Conservation (phyloP, 345 rosid species). For the Syzygium oleosum region DNA sequence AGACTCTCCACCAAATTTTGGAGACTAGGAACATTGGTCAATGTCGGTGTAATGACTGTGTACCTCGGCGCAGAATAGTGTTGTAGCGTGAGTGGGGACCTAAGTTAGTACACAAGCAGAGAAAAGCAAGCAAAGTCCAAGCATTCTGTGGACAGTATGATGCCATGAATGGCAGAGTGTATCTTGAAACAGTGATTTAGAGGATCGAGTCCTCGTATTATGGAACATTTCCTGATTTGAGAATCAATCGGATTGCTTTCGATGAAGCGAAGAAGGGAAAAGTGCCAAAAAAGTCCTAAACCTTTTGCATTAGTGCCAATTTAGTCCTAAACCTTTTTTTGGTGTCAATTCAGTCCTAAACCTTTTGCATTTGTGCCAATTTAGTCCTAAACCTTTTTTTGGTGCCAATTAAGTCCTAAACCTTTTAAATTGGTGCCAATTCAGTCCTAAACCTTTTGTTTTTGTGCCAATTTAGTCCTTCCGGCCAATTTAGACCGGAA, state of each 20-base stretch:
- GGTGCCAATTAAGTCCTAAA: too few relatives aligned
- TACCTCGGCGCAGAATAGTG: background rate
- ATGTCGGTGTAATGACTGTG: conserved; percentile 27
- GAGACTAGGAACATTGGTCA: conserved; percentile 27
- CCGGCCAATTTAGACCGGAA: too few relatives aligned
- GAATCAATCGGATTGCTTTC: background rate
- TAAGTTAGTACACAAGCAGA: background rate
- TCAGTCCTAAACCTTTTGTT: too few relatives aligned
- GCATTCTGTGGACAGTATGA: background rate
- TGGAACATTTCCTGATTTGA: background rate
- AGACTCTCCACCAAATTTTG: conserved; percentile 1
- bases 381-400: too few relatives aligned
- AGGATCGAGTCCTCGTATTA: background rate
- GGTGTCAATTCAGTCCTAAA: too few relatives aligned
- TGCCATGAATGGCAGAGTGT: background rate
- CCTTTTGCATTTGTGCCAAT: too few relatives aligned
- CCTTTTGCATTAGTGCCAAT: too few relatives aligned
- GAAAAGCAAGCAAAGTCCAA: background rate
- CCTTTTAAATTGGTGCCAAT: too few relatives aligned
- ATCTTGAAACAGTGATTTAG: background rate
- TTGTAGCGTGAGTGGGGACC: background rate
- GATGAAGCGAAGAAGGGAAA: background rate
- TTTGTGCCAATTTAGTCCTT: too few relatives aligned
- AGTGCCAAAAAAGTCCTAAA: too few relatives aligned
- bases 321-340: too few relatives aligned